Percentiles rank a stretch among this genome's conserved stretches.
phyloP scores from a whole-genome alignment of 768 basidiomycete species.

The Candolleomyces aberdarensis region DNA sequence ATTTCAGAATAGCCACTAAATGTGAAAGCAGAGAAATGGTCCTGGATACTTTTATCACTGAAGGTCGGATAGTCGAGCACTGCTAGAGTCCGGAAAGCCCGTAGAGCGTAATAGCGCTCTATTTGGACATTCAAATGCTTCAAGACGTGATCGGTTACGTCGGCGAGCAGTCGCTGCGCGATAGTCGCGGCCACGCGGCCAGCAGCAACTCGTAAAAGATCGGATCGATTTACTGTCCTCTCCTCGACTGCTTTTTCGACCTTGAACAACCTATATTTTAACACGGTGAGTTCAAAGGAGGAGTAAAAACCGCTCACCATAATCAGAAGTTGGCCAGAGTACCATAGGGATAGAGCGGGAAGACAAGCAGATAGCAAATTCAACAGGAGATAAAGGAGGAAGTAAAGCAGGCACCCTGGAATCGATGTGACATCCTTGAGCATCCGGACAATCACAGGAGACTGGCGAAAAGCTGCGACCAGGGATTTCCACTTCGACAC shows the following conservation, averaged over 20 bases:
- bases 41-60: conserved; percentile 57
- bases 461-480: conserved; percentile 41
- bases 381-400: conserved; percentile 42
- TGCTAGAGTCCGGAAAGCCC: conserved; percentile 62
- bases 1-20: conserved; percentile 41
- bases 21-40: conserved; percentile 15
- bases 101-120: conserved; percentile 57
- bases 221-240: conserved; percentile 50
- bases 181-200: conserved; percentile 55
- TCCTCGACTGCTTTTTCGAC: conserved; percentile 67
- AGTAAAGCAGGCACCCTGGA: conserved; percentile 44
- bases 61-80: conserved; percentile 77
- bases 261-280: conserved; percentile 25
- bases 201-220: conserved; percentile 48
- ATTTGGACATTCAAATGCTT: conserved; percentile 55
- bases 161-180: conserved; percentile 39
- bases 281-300: too few relatives aligned
- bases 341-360: conserved; percentile 46
- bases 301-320: conserved; percentile 41
- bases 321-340: conserved; percentile 60
- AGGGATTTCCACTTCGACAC: conserved; percentile 46
- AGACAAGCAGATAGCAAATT: conserved; percentile 52
- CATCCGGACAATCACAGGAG: conserved; percentile 64
- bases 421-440: conserved; percentile 57
- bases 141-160: conserved; percentile 35